Percentiles rank a stretch among this genome's conserved stretches.
Conservation (phyloP, 2,329 filamentous ascomycete species). For the Claviceps paspali region DNA sequence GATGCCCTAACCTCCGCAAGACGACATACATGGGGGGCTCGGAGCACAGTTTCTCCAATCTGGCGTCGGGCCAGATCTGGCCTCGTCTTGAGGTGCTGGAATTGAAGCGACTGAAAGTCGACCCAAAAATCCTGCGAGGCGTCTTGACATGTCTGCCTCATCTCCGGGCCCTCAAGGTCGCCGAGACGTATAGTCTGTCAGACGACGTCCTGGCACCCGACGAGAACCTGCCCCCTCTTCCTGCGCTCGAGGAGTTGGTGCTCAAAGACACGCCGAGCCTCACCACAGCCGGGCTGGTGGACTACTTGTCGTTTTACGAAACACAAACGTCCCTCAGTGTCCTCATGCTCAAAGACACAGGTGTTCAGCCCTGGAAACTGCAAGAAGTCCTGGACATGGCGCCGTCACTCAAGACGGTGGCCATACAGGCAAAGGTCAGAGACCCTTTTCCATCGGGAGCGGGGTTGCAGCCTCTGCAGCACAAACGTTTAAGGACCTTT, state of each 20-base stretch:
- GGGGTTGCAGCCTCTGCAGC: constrained; percentile 45
- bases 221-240: constrained; percentile 55
- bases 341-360: constrained; percentile 57
- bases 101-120: constrained; percentile 50
- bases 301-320: constrained; percentile 48
- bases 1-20: constrained; percentile 72
- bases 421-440: constrained; percentile 34
- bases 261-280: constrained; percentile 57
- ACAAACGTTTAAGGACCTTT: constrained; percentile 52
- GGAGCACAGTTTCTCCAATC: constrained; percentile 58
- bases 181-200: constrained; percentile 52
- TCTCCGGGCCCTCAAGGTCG: constrained; percentile 61
- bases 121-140: constrained; percentile 54
- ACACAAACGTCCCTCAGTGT: constrained; percentile 47
- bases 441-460: constrained; percentile 33
- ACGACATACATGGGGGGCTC: constrained; percentile 74
- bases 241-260: constrained; percentile 56
- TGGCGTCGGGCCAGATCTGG: constrained; percentile 54
- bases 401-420: constrained; percentile 40
- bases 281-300: constrained; percentile 53
- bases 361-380: constrained; percentile 47
- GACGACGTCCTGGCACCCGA: constrained; percentile 61
- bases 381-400: constrained; percentile 44
- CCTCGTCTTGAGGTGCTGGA: constrained; percentile 58
- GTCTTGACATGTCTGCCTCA: constrained; percentile 52